These are phyloP conservation scores for Opeltia flavorubescens DNA, from an alignment of 495 filamentous ascomycete genomes.

Conservation along the genomic window DNA sequence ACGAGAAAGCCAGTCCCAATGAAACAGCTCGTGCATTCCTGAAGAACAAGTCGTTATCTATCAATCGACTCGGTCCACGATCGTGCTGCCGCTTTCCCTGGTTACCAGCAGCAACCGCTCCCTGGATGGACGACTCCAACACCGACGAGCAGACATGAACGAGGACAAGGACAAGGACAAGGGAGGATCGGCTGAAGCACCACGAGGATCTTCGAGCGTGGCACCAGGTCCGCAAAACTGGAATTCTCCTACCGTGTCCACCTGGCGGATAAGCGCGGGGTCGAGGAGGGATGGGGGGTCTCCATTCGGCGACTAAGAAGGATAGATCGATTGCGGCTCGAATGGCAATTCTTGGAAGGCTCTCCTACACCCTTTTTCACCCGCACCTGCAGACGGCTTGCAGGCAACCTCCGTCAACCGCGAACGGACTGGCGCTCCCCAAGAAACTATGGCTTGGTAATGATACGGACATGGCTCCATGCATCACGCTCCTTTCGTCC, in stretches of 20 bases:
- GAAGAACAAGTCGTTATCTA: no score
- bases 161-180: no score
- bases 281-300: neutral
- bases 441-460: neutral
- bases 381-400: constrained; percentile 12
- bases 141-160: no score
- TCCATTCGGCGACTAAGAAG: constrained; percentile 17
- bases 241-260: neutral
- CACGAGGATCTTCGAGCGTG: no score
- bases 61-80: neutral
- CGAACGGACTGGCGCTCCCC: neutral
- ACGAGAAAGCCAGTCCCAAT: no score
- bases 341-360: constrained; percentile 5
- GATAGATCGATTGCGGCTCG: constrained; percentile 14
- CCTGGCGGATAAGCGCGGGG: constrained; percentile 13
- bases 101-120: no score
- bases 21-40: neutral
- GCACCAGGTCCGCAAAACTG: no score
- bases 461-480: constrained; percentile 11
- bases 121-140: no score
- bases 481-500: constrained; percentile 10
- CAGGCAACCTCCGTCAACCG: constrained; percentile 2
- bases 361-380: constrained; percentile 12
- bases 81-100: neutral
- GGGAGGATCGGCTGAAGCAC: no score